Percentiles rank a stretch among this genome's conserved stretches.
phyloP scores from a whole-genome alignment of 2,329 filamentous ascomycete genomes.

The Coniochaeta prunicola region DNA sequence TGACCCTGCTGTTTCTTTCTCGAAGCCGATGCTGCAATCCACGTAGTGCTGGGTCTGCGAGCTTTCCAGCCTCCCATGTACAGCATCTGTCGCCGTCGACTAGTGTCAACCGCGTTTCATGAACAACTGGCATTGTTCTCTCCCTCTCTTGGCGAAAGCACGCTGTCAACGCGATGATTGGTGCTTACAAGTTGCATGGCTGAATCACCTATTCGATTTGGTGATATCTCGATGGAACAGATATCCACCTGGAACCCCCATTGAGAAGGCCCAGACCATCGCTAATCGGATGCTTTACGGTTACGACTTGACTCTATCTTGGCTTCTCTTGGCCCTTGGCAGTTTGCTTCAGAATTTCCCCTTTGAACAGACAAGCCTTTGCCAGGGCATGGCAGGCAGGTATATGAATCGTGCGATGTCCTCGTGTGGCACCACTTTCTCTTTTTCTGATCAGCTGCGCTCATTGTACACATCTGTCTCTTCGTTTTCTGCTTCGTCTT shows the following conservation, averaged over 20 bases:
- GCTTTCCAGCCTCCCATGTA: not conserved
- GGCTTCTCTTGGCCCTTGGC: conserved; percentile 3
- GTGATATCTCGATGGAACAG: not conserved
- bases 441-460: conserved; percentile 23
- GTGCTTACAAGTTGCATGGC: not conserved
- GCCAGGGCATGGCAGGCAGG: conserved; percentile 5
- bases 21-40: not conserved
- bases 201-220: not conserved
- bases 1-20: not conserved
- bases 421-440: conserved; percentile 4
- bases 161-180: not conserved
- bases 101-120: conserved; percentile 15
- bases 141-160: conserved; percentile 10
- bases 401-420: conserved; percentile 22
- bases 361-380: not conserved
- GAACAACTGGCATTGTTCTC: conserved; percentile 4
- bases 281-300: not conserved
- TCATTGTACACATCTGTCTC: conserved; percentile 16
- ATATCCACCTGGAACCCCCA: not conserved
- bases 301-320: not conserved
- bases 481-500: conserved; percentile 16
- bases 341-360: not conserved
- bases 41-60: not conserved
- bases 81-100: conserved; percentile 2
- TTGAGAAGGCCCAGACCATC: not conserved